Conservation (phyloP, 805 yeast species). For the Grigorovia jiainica region DNA sequence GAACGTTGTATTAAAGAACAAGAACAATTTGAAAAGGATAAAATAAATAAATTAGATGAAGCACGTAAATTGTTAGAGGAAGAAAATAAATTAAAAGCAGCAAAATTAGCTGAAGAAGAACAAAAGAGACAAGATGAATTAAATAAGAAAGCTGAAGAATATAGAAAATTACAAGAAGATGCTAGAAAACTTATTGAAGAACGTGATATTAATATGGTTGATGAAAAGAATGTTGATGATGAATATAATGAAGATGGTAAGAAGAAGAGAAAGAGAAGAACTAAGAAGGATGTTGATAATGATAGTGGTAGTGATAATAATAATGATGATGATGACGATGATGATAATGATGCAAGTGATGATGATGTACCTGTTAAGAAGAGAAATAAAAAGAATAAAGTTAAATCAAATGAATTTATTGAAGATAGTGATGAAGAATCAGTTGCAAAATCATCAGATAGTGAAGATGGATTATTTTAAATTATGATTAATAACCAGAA, state of each 20-base stretch:
- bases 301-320: background rate
- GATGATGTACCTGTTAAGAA: conserved; percentile 21
- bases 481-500: background rate
- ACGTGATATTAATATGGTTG: conserved; percentile 35
- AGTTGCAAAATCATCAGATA: conserved; percentile 10
- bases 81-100: conserved; percentile 37
- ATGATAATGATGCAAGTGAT: conserved; percentile 9
- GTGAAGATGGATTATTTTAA: conserved; percentile 15
- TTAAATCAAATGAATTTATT: conserved; percentile 31
- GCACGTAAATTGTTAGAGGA: conserved; percentile 54
- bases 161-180: conserved; percentile 43
- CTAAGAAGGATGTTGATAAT: conserved; percentile 8
- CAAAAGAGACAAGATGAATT: conserved; percentile 32
- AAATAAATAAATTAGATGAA: conserved; percentile 54
- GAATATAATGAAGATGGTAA: conserved; percentile 18
- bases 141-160: conserved; percentile 45
- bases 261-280: conserved; percentile 14
- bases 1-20: conserved; percentile 67
- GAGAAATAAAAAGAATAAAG: conserved; percentile 18
- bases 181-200: conserved; percentile 50
- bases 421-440: conserved; percentile 34
- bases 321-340: conserved; percentile 9
- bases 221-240: conserved; percentile 30
- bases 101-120: conserved; percentile 44
- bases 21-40: conserved; percentile 48